These are phyloP conservation scores for Erigeron philadelphicus DNA, from an alignment of 140 eudicot species.

Conservation along the genomic window DNA sequence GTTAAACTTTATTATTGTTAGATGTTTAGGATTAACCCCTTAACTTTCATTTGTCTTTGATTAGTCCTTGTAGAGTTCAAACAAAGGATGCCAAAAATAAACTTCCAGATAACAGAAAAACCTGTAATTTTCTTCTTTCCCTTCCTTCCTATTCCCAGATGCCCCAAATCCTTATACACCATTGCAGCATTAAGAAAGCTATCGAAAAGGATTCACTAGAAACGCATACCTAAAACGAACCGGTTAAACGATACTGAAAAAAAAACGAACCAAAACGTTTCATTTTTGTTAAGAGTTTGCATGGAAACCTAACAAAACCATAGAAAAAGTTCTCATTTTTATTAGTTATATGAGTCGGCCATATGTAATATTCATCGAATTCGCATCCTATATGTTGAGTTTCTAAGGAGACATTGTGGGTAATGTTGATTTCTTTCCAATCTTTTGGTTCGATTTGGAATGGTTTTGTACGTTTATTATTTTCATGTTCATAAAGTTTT, in stretches of 20 bases:
- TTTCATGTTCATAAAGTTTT: neutral
- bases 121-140: constrained; percentile 17
- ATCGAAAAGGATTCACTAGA: constrained; percentile 8
- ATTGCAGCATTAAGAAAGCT: constrained; percentile 6
- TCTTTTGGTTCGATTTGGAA: constrained; percentile 2
- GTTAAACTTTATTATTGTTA: neutral
- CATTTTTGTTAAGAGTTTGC: constrained; percentile 6
- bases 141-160: constrained; percentile 15
- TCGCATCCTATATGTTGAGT: neutral
- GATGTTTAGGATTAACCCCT: constrained; percentile 13
- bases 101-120: constrained; percentile 12
- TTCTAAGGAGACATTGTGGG: constrained; percentile 7
- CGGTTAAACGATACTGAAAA: neutral
- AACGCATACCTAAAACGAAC: constrained; percentile 15
- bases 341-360: neutral
- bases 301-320: constrained; percentile 16
- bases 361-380: constrained; percentile 6
- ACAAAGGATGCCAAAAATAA: neutral
- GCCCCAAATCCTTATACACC: constrained; percentile 2
- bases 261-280: neutral
- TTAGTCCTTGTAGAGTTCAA: neutral
- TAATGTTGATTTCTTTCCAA: neutral
- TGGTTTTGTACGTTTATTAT: neutral
- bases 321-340: neutral
- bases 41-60: constrained; percentile 10